A percentile compares a stretch with the other conserved stretches of the same genome.
Conservation (phyloP, 306 rosid species). For the Quercus suber region DNA sequence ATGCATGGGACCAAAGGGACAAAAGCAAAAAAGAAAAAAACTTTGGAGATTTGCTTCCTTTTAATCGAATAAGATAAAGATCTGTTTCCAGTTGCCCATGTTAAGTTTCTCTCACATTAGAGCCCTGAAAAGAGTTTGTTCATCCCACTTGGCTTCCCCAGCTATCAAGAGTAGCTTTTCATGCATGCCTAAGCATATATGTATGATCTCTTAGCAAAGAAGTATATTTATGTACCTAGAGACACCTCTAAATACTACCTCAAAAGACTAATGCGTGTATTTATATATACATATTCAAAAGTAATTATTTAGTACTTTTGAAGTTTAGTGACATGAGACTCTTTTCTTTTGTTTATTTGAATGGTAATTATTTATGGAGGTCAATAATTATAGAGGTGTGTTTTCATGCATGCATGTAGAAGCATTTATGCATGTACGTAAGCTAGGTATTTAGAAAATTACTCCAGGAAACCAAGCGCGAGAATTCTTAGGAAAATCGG, state of each 20-base stretch:
- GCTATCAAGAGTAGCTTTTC: not conserved
- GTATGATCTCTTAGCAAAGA: not conserved
- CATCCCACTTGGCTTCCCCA: not conserved
- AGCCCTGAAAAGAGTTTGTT: too few relatives aligned
- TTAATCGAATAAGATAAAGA: too few relatives aligned
- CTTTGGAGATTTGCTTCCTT: too few relatives aligned
- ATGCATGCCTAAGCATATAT: not conserved
- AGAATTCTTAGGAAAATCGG: constrained; percentile 71
- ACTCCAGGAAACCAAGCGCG: constrained; percentile 89
- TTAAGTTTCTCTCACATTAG: not conserved
- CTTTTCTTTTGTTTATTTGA: too few relatives aligned
- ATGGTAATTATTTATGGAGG: too few relatives aligned
- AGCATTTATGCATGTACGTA: not conserved
- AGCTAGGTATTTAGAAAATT: constrained; percentile 30
- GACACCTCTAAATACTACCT: not conserved
- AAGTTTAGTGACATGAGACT: too few relatives aligned
- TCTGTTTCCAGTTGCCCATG: not conserved
- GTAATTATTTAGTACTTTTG: too few relatives aligned
- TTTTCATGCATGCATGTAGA: constrained; percentile 32
- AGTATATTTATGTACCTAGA: not conserved
- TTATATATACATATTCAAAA: not conserved
- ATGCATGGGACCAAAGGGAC: not conserved
- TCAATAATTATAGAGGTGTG: not conserved
- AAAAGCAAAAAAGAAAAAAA: too few relatives aligned
- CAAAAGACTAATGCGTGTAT: not conserved